Conservation (phyloP, 2,329 filamentous ascomycete species). For the Dendryphion nanum region DNA sequence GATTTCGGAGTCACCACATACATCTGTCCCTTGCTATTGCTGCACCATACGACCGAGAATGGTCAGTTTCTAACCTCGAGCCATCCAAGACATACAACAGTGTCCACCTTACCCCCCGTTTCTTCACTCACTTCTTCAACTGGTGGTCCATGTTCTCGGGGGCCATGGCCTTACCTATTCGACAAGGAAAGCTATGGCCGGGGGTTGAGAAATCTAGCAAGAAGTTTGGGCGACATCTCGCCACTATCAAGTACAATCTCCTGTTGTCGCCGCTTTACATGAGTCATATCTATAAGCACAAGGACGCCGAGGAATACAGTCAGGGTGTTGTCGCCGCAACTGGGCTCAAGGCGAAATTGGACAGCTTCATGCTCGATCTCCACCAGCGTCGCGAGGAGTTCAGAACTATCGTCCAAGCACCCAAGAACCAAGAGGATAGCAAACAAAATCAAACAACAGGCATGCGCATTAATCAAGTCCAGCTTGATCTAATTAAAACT, state of each 20-base stretch:
- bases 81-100: constrained; percentile 93
- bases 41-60: constrained; percentile 83
- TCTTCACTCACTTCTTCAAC: constrained; percentile 97
- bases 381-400: constrained; percentile 94
- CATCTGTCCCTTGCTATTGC: constrained; percentile 90
- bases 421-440: constrained; percentile 52
- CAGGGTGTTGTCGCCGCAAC: constrained; percentile 83
- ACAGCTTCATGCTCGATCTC: constrained; percentile 95
- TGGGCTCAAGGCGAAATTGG: constrained; percentile 91
- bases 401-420: constrained; percentile 73
- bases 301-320: constrained; percentile 83
- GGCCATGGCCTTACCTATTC: constrained; percentile 89
- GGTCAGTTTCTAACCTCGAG: constrained; percentile 72
- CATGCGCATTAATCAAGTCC: constrained; percentile 94
- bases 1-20: constrained; percentile 96
- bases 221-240: constrained; percentile 94
- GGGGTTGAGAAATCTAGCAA: constrained; percentile 95
- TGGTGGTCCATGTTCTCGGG: constrained; percentile 98
- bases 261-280: constrained; percentile 89
- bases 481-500: constrained; percentile 86
- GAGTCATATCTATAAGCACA: constrained; percentile 98
- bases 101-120: constrained; percentile 87
- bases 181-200: constrained; percentile 88
- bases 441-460: constrained; percentile 80
- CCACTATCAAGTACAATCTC: constrained; percentile 98